Conservation (phyloP, 345 rosid species). For the Boechera retrofracta region DNA sequence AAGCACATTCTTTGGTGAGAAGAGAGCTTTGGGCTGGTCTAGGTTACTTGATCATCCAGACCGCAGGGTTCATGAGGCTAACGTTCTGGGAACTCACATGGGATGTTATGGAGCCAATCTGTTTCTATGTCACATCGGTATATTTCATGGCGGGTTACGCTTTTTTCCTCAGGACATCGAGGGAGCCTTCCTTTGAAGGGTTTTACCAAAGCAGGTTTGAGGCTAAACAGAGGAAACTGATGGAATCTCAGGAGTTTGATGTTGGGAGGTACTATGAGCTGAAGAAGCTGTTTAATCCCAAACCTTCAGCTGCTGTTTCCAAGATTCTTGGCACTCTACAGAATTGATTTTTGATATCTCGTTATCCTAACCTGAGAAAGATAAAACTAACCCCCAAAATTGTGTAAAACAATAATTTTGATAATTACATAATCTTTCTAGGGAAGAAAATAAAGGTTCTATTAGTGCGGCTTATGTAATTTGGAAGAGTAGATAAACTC, state of each 20-base stretch:
- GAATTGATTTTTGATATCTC: constrained; percentile 22
- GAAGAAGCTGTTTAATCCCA: constrained; percentile 46
- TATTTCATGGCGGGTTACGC: constrained; percentile 79
- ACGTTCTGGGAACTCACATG: constrained; percentile 98
- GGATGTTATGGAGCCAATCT: constrained; percentile 99
- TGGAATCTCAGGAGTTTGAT: constrained; percentile 58
- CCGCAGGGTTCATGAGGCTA: constrained; percentile 89
- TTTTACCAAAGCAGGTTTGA: constrained; percentile 75
- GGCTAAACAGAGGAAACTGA: constrained; percentile 67
- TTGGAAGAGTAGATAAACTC: constrained; percentile 22
- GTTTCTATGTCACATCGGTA: constrained; percentile 76
- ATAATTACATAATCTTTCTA: not conserved
- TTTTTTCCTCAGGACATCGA: constrained; percentile 83
- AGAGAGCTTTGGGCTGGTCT: constrained; percentile 83
- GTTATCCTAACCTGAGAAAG: constrained; percentile 36
- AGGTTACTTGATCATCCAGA: constrained; percentile 69
- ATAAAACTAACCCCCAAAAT: not conserved
- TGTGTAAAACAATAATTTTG: constrained; percentile 12
- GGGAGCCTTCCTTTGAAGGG: constrained; percentile 90
- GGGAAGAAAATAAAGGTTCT: not conserved
- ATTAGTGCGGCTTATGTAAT: constrained; percentile 39
- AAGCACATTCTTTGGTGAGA: constrained; percentile 62
- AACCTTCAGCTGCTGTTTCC: constrained; percentile 35
- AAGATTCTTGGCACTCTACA: constrained; percentile 39
- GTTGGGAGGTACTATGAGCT: constrained; percentile 65